These are phyloP conservation scores for Berkeleyomyces basicola DNA, from an alignment of 2,329 filamentous ascomycete species.

Conservation along the genomic window DNA sequence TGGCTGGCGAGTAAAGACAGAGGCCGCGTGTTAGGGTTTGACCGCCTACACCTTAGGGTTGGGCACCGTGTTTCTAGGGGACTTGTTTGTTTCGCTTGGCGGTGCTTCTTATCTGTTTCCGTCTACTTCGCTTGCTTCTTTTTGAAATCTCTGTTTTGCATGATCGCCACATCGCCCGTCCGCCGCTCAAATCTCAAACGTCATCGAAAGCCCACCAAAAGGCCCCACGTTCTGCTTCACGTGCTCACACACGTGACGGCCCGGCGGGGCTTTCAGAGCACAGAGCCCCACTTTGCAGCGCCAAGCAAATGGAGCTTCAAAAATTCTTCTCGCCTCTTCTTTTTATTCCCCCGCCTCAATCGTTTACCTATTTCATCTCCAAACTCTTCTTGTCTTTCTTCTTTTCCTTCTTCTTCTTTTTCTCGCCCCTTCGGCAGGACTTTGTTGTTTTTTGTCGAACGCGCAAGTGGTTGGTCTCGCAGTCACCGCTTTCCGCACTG, in stretches of 20 bases:
- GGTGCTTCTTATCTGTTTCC: not conserved
- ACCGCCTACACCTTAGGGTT: too few species aligned
- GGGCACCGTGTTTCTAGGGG: too few species aligned
- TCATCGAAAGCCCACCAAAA: not conserved
- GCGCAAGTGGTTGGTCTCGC: not conserved
- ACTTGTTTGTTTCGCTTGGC: too few species aligned
- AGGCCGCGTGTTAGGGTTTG: too few species aligned
- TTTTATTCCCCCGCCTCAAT: slow-evolving; percentile 13
- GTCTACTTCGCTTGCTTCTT: not conserved
- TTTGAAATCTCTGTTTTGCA: not conserved
- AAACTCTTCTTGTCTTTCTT: slow-evolving; percentile 3
- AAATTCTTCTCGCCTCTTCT: slow-evolving; percentile 19
- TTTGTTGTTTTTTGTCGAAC: slow-evolving; percentile 14
- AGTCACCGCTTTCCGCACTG: not conserved
- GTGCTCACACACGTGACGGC: not conserved
- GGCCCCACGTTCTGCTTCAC: not conserved
- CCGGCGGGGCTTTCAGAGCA: not conserved
- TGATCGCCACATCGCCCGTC: too few species aligned
- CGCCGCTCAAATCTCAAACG: not conserved
- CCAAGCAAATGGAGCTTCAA: slow-evolving; percentile 19
- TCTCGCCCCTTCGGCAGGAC: slow-evolving; percentile 11
- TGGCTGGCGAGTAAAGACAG: not conserved
- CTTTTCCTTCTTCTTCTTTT: slow-evolving; percentile 2
- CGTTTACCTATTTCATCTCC: slow-evolving; percentile 9
- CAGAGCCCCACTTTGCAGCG: slow-evolving; percentile 2